A percentile compares a stretch with the other conserved stretches of the same genome.
phyloP scores from a whole-genome alignment of 2,329 filamentous ascomycete species.

The Arachnomyces sp. region DNA sequence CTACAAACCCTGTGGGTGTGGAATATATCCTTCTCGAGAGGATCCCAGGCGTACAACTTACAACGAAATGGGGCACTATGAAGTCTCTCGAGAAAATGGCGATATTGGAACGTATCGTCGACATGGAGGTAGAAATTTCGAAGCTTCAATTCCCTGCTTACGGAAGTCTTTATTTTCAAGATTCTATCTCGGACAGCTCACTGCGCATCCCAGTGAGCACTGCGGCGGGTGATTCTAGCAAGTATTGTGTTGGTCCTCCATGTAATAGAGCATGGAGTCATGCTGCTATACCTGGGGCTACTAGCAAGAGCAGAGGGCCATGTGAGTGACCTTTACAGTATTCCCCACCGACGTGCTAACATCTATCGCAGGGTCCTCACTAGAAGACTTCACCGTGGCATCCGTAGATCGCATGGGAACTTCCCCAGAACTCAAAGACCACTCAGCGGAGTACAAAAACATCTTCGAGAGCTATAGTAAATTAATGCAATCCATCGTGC shows the following conservation, averaged over 20 bases:
- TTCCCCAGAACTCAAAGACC: neutral
- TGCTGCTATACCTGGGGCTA: too few relatives aligned
- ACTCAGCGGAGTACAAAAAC: neutral
- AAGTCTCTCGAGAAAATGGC: constrained; percentile 19
- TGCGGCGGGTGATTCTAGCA: constrained; percentile 10
- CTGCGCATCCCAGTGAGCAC: constrained; percentile 7
- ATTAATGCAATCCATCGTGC: too few relatives aligned
- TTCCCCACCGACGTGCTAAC: constrained; percentile 4
- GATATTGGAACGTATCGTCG: constrained; percentile 8
- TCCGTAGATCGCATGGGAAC: constrained; percentile 10
- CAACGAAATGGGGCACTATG: constrained; percentile 27
- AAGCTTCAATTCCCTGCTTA: constrained; percentile 26
- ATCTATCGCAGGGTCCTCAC: constrained; percentile 8
- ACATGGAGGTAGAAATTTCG: constrained; percentile 9
- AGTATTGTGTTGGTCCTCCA: constrained; percentile 15
- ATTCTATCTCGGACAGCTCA: constrained; percentile 9
- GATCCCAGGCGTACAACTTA: constrained; percentile 23
- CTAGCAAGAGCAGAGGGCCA: constrained; percentile 8
- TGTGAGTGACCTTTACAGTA: constrained; percentile 10
- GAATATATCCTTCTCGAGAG: constrained; percentile 37
- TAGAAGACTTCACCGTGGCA: constrained; percentile 13
- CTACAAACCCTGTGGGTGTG: constrained; percentile 23
- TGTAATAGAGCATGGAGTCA: constrained; percentile 7
- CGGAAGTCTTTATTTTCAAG: constrained; percentile 29
- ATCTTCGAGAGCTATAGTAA: too few relatives aligned